A percentile compares a stretch with the other conserved stretches of the same genome.
These are phyloP conservation scores for Nelumbo lutea DNA, from an alignment of 164 flowering plant genomes.

Conservation along the genomic window DNA sequence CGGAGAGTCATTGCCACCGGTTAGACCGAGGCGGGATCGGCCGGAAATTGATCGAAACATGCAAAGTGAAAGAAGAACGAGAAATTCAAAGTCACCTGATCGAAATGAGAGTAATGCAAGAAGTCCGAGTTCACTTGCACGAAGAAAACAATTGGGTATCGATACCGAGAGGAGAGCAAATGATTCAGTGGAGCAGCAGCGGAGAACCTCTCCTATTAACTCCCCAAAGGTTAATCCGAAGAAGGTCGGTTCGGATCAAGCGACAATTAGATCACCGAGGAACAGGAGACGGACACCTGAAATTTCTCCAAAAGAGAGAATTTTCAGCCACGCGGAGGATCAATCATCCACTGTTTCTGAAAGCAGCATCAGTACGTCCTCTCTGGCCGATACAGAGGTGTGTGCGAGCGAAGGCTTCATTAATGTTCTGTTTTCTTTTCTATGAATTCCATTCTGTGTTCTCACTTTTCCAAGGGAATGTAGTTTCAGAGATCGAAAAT, in stretches of 20 bases:
- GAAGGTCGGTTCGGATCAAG: constrained; percentile 32
- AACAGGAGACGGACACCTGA: constrained; percentile 27
- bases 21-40: constrained; percentile 37
- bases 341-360: constrained; percentile 46
- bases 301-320: constrained; percentile 15
- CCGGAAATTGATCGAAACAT: constrained; percentile 19
- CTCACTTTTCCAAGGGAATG: neutral
- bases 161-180: constrained; percentile 42
- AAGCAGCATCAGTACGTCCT: constrained; percentile 50
- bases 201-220: constrained; percentile 34
- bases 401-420: neutral
- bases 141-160: constrained; percentile 29
- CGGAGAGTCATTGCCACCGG: constrained; percentile 23
- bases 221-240: constrained; percentile 45
- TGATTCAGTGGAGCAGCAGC: constrained; percentile 31
- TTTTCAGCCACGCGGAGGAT: constrained; percentile 25
- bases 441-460: neutral
- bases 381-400: constrained; percentile 68
- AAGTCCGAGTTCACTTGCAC: constrained; percentile 37
- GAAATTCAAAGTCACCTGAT: constrained; percentile 34
- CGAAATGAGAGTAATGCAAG: constrained; percentile 30
- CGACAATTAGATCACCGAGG: constrained; percentile 41
- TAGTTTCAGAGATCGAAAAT: constrained; percentile 38
- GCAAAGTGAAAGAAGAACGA: constrained; percentile 16
- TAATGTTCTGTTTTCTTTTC: neutral